Conservation (phyloP, 345 rosid species). For the Acer yangbiense region DNA sequence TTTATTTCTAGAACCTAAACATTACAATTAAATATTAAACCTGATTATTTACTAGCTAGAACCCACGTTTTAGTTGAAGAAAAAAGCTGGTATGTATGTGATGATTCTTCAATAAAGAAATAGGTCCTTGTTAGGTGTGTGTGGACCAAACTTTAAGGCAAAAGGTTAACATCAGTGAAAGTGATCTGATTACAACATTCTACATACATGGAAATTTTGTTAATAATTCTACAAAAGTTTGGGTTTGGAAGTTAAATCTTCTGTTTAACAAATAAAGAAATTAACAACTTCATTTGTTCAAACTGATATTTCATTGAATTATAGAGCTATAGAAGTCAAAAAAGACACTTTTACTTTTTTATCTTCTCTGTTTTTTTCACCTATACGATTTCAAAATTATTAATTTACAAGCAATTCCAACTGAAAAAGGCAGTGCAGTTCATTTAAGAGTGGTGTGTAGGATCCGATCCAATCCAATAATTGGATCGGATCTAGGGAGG, state of each 20-base stretch:
- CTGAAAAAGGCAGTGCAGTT: no score
- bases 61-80: not conserved
- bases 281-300: conserved; percentile 1
- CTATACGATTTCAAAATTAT: not conserved
- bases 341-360: not conserved
- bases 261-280: not conserved
- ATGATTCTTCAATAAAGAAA: conserved; percentile 7
- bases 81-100: no score
- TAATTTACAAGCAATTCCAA: not conserved
- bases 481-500: no score
- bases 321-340: not conserved
- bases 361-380: not conserved
- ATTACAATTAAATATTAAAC: no score
- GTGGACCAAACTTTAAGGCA: conserved; percentile 23
- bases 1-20: no score
- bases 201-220: not conserved
- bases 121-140: conserved; percentile 24
- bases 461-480: no score
- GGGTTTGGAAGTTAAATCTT: not conserved
- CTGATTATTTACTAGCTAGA: no score
- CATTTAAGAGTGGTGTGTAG: no score
- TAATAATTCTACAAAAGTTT: not conserved
- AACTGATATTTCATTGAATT: not conserved
- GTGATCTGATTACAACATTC: not conserved
- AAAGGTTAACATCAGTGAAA: conserved; percentile 23